Evolutionary conservation across 768 basidiomycete genomes (phyloP), one percentile per base, ranked within the genome.

Genomic region (Dacryopinax spathularia): DNA sequence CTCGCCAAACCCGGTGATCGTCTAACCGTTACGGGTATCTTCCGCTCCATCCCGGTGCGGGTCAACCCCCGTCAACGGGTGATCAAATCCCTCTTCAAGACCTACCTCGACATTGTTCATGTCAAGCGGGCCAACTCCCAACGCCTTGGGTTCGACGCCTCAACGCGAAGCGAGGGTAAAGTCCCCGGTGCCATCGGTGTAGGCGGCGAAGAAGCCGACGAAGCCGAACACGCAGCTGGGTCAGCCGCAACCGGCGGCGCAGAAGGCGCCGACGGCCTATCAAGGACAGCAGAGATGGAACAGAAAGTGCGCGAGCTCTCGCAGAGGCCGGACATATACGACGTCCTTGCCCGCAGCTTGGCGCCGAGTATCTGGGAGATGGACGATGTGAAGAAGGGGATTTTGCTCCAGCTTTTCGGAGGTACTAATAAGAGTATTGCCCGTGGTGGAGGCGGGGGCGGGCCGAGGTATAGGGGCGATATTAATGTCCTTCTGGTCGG

Each of bases 341-440:
- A 91, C 1, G 76, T 89, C 29, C 79, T 98, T 4, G 77, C 93
- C 7, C 79, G 87, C 18, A 91, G 88, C 1, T 81, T 99, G 63
- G 95, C 94, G 1, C 96, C 96, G 16, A 89, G 86, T 34, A 96
- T 99, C 67, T 98, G 91, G 86, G 89, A 91, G 73, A 88, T 98
- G 89, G 94, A 98, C 27, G 96, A 99, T 71, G 92, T 98, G 65
- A 99, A 99, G 78, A 97, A 98, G 78, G 96, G 96, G 0, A 96
- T 98, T 62, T 72, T 99, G 64, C 77, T 99, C 33, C 95, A 98
- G 73, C 75, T 99, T 27, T 98, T 99, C 74, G 96, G 96, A 2
- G 96, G 96, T 0, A 97, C 96, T 34, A 98, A 97, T 74, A 99
- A 99, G 79, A 92, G 80, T 69, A 89, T 98, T 67, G 82, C 89